These are phyloP conservation scores for Violaceomyces palustris DNA, from an alignment of 1,284 basidiomycete genomes.

Conservation along the genomic window DNA sequence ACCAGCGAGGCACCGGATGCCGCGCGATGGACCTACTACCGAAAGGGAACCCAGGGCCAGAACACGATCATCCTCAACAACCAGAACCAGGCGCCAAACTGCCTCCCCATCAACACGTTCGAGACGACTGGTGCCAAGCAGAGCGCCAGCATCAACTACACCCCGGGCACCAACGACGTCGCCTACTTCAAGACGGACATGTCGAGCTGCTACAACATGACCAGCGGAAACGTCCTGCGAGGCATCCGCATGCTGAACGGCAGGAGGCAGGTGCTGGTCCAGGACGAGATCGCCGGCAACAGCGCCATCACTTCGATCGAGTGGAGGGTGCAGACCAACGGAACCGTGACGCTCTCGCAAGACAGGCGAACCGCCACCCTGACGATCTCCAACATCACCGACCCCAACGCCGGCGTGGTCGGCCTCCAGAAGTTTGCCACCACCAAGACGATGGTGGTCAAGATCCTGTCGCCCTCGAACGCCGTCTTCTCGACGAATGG, in stretches of 20 bases:
- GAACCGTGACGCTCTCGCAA: conserved; percentile 55
- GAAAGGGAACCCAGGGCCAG: conserved; percentile 93
- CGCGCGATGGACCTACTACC: conserved; percentile 60
- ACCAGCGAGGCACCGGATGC: conserved; percentile 31
- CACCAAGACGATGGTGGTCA: conserved; percentile 56
- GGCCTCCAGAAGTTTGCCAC: conserved; percentile 26
- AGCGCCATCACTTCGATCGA: conserved; percentile 56
- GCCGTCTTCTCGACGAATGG: conserved; percentile 49
- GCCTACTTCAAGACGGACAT: conserved; percentile 80
- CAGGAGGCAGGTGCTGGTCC: conserved; percentile 76
- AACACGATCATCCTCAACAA: conserved; percentile 80
- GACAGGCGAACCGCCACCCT: conserved; percentile 62
- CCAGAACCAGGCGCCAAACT: conserved; percentile 74
- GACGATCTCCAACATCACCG: conserved; percentile 58
- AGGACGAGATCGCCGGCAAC: conserved; percentile 53
- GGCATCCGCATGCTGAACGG: conserved; percentile 82
- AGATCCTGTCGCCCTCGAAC: conserved; percentile 61
- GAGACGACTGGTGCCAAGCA: conserved; percentile 66
- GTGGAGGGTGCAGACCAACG: conserved; percentile 97
- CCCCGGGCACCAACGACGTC: conserved; percentile 66
- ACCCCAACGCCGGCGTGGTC: conserved; percentile 60
- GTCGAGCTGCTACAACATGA: conserved; percentile 69
- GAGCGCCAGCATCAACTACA: conserved; percentile 64
- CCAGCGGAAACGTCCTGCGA: conserved; percentile 65
- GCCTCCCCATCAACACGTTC: conserved; percentile 62